Evolutionary conservation across 2,329 filamentous ascomycete genomes (phyloP).

Genomic region (Karstenula rhodostoma): DNA sequence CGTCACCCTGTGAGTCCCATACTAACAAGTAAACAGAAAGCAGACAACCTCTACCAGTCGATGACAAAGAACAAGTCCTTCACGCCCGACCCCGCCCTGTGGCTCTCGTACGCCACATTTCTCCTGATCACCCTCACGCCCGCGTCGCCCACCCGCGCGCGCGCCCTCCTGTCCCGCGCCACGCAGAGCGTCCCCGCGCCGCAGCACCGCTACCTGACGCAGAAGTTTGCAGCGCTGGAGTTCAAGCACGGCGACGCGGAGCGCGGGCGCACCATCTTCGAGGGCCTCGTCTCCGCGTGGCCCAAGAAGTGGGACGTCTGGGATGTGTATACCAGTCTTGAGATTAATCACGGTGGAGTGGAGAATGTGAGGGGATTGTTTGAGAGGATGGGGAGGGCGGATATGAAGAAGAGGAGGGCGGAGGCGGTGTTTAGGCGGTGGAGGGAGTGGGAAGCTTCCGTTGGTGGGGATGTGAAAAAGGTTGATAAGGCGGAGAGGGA

Average conservation of each 20-base stretch:
- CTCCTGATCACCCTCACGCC: conserved; percentile 76
- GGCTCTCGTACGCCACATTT: conserved; percentile 95
- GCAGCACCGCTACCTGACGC: conserved; percentile 77
- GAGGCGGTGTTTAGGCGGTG: conserved; percentile 91
- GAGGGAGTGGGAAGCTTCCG: conserved; percentile 81
- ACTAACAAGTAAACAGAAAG: conserved; percentile 67
- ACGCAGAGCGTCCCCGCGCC: conserved; percentile 79
- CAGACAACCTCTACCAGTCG: conserved; percentile 84
- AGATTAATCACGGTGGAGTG: conserved; percentile 66
- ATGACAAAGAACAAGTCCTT: conserved; percentile 87
- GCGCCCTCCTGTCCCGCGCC: conserved; percentile 81
- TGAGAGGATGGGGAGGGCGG: conserved; percentile 72
- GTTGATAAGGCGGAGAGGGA: conserved; percentile 75
- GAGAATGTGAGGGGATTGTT: conserved; percentile 78
- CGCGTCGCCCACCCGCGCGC: conserved; percentile 77
- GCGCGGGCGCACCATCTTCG: conserved; percentile 92
- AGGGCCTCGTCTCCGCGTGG: conserved; percentile 82
- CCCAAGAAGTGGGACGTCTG: conserved; percentile 92
- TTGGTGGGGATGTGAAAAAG: conserved; percentile 73
- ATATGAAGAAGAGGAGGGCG: conserved; percentile 82
- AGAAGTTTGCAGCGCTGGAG: conserved; percentile 90
- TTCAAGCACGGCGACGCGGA: conserved; percentile 91
- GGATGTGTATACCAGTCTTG: conserved; percentile 90
- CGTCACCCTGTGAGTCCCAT: conserved; percentile 14
- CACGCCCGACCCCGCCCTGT: conserved; percentile 79